These are phyloP conservation scores for Angophora floribunda DNA, from an alignment of 345 rosid genomes.

Conservation along the genomic window DNA sequence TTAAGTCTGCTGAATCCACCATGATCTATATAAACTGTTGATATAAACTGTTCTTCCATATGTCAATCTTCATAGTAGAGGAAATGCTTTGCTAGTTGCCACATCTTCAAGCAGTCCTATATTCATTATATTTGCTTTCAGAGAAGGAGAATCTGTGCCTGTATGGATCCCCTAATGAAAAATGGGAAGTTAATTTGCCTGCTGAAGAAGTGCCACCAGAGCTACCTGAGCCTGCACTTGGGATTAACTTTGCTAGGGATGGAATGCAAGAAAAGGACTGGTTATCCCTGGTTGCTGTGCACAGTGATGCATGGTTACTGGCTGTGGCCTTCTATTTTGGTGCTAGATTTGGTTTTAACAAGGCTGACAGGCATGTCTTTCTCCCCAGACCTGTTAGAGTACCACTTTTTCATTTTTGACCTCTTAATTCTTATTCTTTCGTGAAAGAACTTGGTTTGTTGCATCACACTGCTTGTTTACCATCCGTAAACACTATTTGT, in stretches of 20 bases:
- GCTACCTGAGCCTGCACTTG: slow-evolving; percentile 86
- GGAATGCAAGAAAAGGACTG: slow-evolving; percentile 81
- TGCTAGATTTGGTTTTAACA: slow-evolving; percentile 59
- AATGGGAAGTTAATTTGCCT: slow-evolving; percentile 81
- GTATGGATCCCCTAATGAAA: slow-evolving; percentile 64
- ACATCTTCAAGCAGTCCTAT: not conserved
- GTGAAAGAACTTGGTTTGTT: not conserved
- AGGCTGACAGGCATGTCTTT: slow-evolving; percentile 51
- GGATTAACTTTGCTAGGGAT: slow-evolving; percentile 83
- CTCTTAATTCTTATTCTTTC: not conserved
- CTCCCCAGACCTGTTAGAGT: not conserved
- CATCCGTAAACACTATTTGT: not conserved
- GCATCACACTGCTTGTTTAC: not conserved
- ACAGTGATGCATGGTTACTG: slow-evolving; percentile 79
- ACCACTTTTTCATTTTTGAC: not conserved
- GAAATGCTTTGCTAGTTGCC: not conserved
- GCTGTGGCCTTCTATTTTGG: slow-evolving; percentile 71
- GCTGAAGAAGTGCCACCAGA: slow-evolving; percentile 91
- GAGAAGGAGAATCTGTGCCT: slow-evolving; percentile 83
- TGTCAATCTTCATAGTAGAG: not conserved
- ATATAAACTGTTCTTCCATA: not conserved
- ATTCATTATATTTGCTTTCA: slow-evolving; percentile 12
- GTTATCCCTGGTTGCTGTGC: slow-evolving; percentile 73
- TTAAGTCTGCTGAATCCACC: not conserved
- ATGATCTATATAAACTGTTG: not conserved